A percentile compares a stretch with the other conserved stretches of the same genome.
These are phyloP conservation scores for Penicillium silybi DNA, from an alignment of 495 filamentous ascomycete genomes.

Conservation along the genomic window DNA sequence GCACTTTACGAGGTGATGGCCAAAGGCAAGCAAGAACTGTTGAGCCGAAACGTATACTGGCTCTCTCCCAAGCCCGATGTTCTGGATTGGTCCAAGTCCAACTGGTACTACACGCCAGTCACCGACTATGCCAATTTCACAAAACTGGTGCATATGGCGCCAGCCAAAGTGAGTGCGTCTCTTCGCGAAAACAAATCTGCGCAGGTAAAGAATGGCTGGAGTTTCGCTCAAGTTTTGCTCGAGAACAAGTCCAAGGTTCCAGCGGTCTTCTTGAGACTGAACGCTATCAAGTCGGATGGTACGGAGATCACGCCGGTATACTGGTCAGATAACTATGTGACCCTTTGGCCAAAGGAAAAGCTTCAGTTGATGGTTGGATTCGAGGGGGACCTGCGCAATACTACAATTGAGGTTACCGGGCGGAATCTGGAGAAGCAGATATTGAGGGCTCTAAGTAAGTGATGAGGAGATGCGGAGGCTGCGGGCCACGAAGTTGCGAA, in stretches of 20 bases:
- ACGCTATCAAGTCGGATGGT: conserved; percentile 34
- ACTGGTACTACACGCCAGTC: conserved; percentile 58
- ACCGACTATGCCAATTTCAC: conserved; percentile 50
- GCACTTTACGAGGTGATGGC: conserved; percentile 33
- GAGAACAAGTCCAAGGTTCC: conserved; percentile 52
- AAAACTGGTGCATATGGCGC: conserved; percentile 38
- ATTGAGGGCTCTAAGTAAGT: background rate
- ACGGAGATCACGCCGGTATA: conserved; percentile 48
- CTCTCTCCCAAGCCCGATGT: conserved; percentile 44
- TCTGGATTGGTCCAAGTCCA: conserved; percentile 53
- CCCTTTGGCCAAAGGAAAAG: conserved; percentile 55
- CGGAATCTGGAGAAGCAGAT: conserved; percentile 1
- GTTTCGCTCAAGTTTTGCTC: conserved; percentile 29
- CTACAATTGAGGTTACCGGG: conserved; percentile 5
- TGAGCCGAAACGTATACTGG: conserved; percentile 63
- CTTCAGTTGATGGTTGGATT: conserved; percentile 27
- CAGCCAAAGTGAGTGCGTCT: conserved; percentile 10
- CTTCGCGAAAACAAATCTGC: background rate
- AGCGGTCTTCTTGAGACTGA: conserved; percentile 54
- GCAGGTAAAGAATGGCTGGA: conserved; percentile 6
- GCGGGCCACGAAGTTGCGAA: background rate
- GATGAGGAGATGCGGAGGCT: background rate
- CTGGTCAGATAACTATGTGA: conserved; percentile 63
- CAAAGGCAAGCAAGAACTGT: conserved; percentile 19
- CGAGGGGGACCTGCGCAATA: conserved; percentile 5